phyloP scores from a whole-genome alignment of 2,329 filamentous ascomycete genomes.

The Scedosporium minutisporum region DNA sequence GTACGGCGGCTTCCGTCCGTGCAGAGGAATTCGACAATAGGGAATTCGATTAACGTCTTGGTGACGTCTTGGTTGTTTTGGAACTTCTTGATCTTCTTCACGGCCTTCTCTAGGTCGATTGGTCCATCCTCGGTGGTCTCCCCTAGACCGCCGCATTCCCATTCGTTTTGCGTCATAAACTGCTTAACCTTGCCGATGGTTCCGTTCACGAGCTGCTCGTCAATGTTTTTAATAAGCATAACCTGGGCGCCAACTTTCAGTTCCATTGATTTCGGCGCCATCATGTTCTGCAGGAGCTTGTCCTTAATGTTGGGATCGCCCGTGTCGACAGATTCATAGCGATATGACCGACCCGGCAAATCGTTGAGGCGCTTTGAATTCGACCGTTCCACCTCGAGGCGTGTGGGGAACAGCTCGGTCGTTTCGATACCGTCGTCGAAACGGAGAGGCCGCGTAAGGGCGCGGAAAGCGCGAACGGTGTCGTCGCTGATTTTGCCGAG shows the following conservation, averaged over 20 bases:
- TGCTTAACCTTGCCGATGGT: slow-evolving; percentile 77
- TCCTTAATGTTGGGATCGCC: slow-evolving; percentile 67
- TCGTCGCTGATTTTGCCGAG: slow-evolving; percentile 69
- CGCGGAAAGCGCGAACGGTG: slow-evolving; percentile 68
- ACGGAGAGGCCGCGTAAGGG: slow-evolving; percentile 58
- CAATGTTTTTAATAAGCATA: slow-evolving; percentile 99
- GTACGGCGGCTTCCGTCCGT: slow-evolving; percentile 65
- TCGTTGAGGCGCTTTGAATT: slow-evolving; percentile 66
- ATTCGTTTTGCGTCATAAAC: slow-evolving; percentile 52
- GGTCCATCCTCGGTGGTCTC: slow-evolving; percentile 30
- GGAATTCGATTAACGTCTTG: slow-evolving; percentile 51
- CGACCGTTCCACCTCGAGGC: slow-evolving; percentile 78
- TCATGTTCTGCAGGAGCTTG: slow-evolving; percentile 77
- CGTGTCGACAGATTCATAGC: slow-evolving; percentile 65
- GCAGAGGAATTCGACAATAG: slow-evolving; percentile 74
- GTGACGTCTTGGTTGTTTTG: slow-evolving; percentile 27
- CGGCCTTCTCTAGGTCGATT: slow-evolving; percentile 37
- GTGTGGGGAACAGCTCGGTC: slow-evolving; percentile 89
- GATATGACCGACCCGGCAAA: slow-evolving; percentile 57
- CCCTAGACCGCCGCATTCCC: slow-evolving; percentile 32
- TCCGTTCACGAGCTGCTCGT: slow-evolving; percentile 87
- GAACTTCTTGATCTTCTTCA: slow-evolving; percentile 47
- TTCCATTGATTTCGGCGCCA: slow-evolving; percentile 73
- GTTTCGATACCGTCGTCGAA: slow-evolving; percentile 61
- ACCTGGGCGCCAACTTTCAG: slow-evolving; percentile 91